Evolutionary conservation across 2,329 filamentous ascomycete genomes (phyloP).

Genomic region (Dothistroma septosporum): DNA sequence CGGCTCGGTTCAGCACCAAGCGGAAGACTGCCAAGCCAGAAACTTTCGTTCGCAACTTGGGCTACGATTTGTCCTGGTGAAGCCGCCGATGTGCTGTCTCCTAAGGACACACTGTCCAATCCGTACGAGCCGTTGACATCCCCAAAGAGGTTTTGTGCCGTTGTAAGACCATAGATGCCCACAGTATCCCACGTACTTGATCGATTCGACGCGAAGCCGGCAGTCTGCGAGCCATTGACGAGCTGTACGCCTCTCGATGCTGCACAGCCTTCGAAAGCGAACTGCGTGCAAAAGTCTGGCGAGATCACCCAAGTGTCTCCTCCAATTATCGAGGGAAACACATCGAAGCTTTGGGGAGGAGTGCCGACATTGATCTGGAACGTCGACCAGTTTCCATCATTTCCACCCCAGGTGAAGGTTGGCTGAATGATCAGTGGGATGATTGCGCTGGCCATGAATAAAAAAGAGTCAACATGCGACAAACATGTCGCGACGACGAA

Average conservation of each 20-base stretch:
- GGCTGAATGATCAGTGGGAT: slow-evolving; percentile 1
- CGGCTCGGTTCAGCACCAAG: slow-evolving; percentile 21
- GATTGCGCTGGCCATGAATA: not conserved
- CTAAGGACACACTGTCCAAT: slow-evolving; percentile 8
- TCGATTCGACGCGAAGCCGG: slow-evolving; percentile 10
- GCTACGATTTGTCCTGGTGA: slow-evolving; percentile 5
- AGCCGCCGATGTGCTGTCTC: not conserved
- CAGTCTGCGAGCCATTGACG: slow-evolving; percentile 1
- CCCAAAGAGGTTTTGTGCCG: slow-evolving; percentile 5
- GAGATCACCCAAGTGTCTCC: slow-evolving; percentile 11
- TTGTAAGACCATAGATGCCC: slow-evolving; percentile 7
- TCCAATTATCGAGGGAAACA: slow-evolving; percentile 9
- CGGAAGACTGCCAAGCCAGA: slow-evolving; percentile 37
- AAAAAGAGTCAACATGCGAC: not conserved
- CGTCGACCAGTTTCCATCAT: slow-evolving; percentile 17
- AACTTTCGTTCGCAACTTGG: slow-evolving; percentile 22
- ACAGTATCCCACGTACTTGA: slow-evolving; percentile 7
- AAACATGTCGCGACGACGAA: not conserved
- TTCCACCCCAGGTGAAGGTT: slow-evolving; percentile 9
- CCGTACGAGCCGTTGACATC: slow-evolving; percentile 9
- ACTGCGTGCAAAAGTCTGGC: slow-evolving; percentile 6
- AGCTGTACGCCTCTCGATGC: slow-evolving; percentile 5
- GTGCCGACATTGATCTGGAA: slow-evolving; percentile 12
- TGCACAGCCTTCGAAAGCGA: slow-evolving; percentile 3
- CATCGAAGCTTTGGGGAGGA: slow-evolving; percentile 9